A percentile compares a stretch with the other conserved stretches of the same genome.
phyloP scores from a whole-genome alignment of 257 asterid genomes.

The Solanum lycopersicoides region DNA sequence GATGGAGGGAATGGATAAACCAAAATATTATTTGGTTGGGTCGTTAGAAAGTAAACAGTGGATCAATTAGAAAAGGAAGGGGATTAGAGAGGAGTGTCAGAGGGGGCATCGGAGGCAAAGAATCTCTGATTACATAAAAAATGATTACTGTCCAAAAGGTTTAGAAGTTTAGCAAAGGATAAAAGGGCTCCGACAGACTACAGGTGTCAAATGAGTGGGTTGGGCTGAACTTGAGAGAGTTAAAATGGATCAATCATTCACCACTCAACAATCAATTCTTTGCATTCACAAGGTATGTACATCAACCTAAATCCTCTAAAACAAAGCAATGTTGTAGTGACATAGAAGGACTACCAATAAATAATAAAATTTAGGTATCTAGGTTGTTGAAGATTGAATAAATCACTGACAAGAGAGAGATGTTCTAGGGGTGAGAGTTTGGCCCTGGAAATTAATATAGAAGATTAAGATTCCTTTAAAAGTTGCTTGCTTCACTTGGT shows the following conservation, averaged over 20 bases:
- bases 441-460: too few relatives aligned
- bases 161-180: background rate
- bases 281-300: background rate
- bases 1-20: background rate
- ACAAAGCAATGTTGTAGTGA: background rate
- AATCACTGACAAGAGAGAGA: background rate
- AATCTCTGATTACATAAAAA: background rate
- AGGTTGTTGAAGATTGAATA: background rate
- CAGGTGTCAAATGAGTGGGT: background rate
- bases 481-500: too few relatives aligned
- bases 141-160: background rate
- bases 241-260: background rate
- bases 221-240: background rate
- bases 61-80: background rate
- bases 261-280: background rate
- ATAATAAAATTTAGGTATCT: background rate
- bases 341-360: background rate
- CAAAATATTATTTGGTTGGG: background rate
- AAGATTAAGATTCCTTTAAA: too few relatives aligned
- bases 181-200: background rate
- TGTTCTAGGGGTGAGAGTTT: background rate
- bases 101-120: background rate
- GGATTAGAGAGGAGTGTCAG: background rate
- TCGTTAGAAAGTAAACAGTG: background rate
- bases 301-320: background rate